Base-by-base conservation (phyloP, 108 stramenopile genomes). In the Epithemia pelagica region DNA sequence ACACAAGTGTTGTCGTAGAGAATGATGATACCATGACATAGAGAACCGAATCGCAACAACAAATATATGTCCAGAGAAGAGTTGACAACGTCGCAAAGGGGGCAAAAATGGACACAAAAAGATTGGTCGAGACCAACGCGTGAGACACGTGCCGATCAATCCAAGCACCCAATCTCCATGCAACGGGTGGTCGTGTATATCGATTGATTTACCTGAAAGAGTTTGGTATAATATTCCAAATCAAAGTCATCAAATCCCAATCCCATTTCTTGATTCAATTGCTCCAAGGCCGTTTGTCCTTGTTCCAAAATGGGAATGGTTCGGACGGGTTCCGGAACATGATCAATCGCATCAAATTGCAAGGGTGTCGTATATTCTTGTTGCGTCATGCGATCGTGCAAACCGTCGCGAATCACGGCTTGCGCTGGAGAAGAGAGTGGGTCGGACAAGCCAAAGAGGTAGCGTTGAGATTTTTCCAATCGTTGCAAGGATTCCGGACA, bases 371-470 rank as follows among this genome's bases (percentile, higher is more conserved):
- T 30, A 70, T 97, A 97, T 53, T 90, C 84, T 81, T 92, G 86
- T 82, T 99, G 97, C 29, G 99, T 99, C 99, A 99, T 99, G 58
- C 96, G 88, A 79, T 99, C 99, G 70, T 97, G 96, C 61, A 99
- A 57, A 63, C 79, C 70, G 0, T 54, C 62, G 67, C 81, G 78
- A 8, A 99, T 31, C 32, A 74, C 79, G 23, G 58, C 62, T 7
- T 76, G 51, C 7, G 78, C 82, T 29, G 72, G 65, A 0, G 64
- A 70, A 52, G 70, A 60, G 53, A 85, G 62, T 10, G 10, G 10
- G 21, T 67, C 71, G 5, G 63, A 24, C 37, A 80, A 62, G 15
- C 23, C 28, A 60, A 95, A 76, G 26, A 68, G 62, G 70, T 95
- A 98, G 1, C 97, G 77, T 24, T 79, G 67, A 7, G 89, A 89